Base-by-base conservation (phyloP, 768 basidiomycete genomes). In the Pleurotus giganteus region DNA sequence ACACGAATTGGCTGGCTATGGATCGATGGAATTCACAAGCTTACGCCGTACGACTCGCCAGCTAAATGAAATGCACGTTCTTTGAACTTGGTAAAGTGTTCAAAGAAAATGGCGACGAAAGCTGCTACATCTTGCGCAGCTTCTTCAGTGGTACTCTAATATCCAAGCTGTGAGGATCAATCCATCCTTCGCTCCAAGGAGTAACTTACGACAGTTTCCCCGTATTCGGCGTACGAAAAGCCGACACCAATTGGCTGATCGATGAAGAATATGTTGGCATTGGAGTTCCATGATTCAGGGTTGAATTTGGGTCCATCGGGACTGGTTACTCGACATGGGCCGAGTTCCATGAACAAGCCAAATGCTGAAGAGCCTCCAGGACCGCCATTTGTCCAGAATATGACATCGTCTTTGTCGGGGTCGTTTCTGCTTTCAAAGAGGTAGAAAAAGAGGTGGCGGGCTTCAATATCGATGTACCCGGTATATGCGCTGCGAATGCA, bases 21-120 rank as follows among this genome's bases (percentile, higher is more conserved):
- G n/a, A n/a, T 23, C 21, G 11, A 29, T 26, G 21, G 19, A 71
- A 45, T 8, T 8, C 26, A 26, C 23, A 39, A 27, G 61, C 82
- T 55, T 57, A 88, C 89, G 1, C 81, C 89, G 59, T 91, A 92
- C 0, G 87, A 91, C 67, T 92, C 89, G 9, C 90, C 84, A 2
- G 82, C 72, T 72, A 86, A 76, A 57, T 86, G 84, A 65, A 86
- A 84, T 1, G 72, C 65, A 3, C 86, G 72, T 2, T 85, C 86
- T 60, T 86, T 82, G 74, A 89, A 88, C 61, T 84, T 73, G 52
- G 68, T 75, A 63, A 91, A 91, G 55, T 84, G 76, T 60, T 89
- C 85, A 46, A 89, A 89, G 70, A 89, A 89, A 49, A 90, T 81
- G 3, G 79, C 72, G 0, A 89, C 73, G 58, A 90, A 89, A 0